Evolutionary conservation across 768 basidiomycete species (phyloP).

Genomic region (Russula sp.): DNA sequence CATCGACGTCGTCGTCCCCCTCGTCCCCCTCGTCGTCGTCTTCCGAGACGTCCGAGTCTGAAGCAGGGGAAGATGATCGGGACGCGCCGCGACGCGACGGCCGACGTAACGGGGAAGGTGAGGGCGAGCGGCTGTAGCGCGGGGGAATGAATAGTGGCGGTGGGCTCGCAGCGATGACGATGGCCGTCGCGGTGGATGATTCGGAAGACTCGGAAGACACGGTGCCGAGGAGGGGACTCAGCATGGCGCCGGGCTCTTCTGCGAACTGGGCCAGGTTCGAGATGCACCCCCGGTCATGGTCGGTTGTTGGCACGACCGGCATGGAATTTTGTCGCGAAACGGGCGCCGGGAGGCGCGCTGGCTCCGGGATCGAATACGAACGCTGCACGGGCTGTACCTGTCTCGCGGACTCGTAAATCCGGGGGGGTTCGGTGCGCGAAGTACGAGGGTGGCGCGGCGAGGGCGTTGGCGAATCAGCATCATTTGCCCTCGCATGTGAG

Average conservation of each 20-base stretch:
- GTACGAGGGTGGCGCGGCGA: constrained; percentile 11
- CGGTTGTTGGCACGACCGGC: constrained; percentile 4
- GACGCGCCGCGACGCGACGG: constrained; percentile 51
- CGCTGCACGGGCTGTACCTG: constrained; percentile 7
- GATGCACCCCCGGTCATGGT: constrained; percentile 8
- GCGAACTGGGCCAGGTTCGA: constrained; percentile 27
- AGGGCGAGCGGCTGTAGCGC: constrained; percentile 37
- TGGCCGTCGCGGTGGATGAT: constrained; percentile 22
- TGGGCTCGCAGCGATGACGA: constrained; percentile 29
- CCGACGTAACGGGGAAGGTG: constrained; percentile 27
- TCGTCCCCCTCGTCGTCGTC: background rate
- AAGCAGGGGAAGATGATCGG: constrained; percentile 32
- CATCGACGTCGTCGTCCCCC: too few species aligned
- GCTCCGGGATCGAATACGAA: constrained; percentile 19
- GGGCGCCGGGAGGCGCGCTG: background rate
- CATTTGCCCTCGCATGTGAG: constrained; percentile 5
- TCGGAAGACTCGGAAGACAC: constrained; percentile 15
- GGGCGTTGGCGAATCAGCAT: constrained; percentile 12
- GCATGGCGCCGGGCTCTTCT: constrained; percentile 29
- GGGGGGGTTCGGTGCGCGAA: constrained; percentile 4
- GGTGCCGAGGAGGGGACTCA: constrained; percentile 29
- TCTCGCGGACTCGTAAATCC: constrained; percentile 7
- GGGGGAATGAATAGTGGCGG: constrained; percentile 30
- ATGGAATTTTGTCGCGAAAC: constrained; percentile 22
- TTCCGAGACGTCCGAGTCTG: constrained; percentile 9